Evolutionary conservation across 257 asterid species (phyloP).

Genomic region (Nicotiana undulata): DNA sequence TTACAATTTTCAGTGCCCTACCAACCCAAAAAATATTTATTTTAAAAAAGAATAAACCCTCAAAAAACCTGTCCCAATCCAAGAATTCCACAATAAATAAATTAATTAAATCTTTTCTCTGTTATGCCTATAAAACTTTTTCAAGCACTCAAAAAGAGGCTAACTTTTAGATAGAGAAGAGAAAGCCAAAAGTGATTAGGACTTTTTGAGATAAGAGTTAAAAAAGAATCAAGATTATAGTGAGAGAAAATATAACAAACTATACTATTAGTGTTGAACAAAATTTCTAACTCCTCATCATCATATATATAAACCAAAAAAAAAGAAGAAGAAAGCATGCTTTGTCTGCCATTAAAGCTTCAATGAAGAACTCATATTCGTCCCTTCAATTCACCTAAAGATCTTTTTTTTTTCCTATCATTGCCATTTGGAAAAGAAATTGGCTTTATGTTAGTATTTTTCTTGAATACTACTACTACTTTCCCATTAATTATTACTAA

Average conservation of each 20-base stretch:
- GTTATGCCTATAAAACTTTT: conserved; percentile 20
- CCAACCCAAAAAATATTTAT: conserved; percentile 20
- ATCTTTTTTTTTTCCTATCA: conserved; percentile 8
- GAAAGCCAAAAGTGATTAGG: conserved; percentile 14
- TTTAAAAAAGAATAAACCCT: neutral
- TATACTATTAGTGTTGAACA: neutral
- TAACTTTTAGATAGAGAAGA: conserved; percentile 26
- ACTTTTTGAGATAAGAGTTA: conserved; percentile 20
- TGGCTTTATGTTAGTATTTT: neutral
- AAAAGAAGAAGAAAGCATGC: conserved; percentile 44
- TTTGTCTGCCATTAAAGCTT: conserved; percentile 91
- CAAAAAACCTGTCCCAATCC: conserved; percentile 32
- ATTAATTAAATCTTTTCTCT: conserved; percentile 23
- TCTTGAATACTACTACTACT: neutral
- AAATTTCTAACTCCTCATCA: neutral
- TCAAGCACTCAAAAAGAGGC: conserved; percentile 47
- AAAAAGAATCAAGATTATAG: conserved; percentile 36
- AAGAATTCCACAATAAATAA: conserved; percentile 27
- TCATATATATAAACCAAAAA: neutral
- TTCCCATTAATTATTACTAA: neutral
- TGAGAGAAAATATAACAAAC: conserved; percentile 17
- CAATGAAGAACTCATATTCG: conserved; percentile 34
- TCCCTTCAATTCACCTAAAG: conserved; percentile 26
- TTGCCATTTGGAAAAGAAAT: conserved; percentile 31
- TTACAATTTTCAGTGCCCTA: conserved; percentile 9